Conservation (phyloP, 2,329 filamentous ascomycete genomes). For the Aspergillus neoniger region DNA sequence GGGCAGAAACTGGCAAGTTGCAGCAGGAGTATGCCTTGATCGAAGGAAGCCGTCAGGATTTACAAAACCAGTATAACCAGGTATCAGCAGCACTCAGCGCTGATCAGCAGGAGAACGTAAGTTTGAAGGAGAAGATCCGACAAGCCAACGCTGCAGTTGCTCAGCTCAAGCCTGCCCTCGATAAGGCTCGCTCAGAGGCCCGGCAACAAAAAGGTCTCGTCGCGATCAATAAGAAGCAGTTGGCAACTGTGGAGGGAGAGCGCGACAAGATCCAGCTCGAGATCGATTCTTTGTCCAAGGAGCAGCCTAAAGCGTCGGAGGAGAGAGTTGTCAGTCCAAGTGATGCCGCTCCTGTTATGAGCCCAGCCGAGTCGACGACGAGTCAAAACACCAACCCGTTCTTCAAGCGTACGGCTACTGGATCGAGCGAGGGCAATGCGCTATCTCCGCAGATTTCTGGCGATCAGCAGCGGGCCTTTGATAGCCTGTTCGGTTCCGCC, state of each 20-base stretch:
- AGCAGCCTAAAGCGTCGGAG: slow-evolving; percentile 60
- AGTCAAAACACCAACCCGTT: slow-evolving; percentile 89
- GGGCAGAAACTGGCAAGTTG: slow-evolving; percentile 79
- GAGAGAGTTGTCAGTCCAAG: slow-evolving; percentile 36
- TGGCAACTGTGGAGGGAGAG: slow-evolving; percentile 84
- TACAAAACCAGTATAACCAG: slow-evolving; percentile 80
- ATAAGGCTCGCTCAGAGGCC: slow-evolving; percentile 88
- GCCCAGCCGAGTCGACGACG: slow-evolving; percentile 63
- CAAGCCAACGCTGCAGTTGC: slow-evolving; percentile 78
- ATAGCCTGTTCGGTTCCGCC: slow-evolving; percentile 80
- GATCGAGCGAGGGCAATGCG: slow-evolving; percentile 48
- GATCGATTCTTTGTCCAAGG: slow-evolving; percentile 66
- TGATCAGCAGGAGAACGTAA: slow-evolving; percentile 85
- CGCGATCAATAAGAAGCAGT: slow-evolving; percentile 97
- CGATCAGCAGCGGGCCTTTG: slow-evolving; percentile 70
- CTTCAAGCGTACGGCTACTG: slow-evolving; percentile 67
- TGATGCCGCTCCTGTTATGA: slow-evolving; percentile 59
- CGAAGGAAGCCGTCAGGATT: slow-evolving; percentile 76
- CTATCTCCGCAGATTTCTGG: slow-evolving; percentile 47
- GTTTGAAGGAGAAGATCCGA: slow-evolving; percentile 83
- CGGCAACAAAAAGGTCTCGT: slow-evolving; percentile 95
- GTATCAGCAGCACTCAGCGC: slow-evolving; percentile 72
- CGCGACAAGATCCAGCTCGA: slow-evolving; percentile 84
- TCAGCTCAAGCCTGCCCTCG: slow-evolving; percentile 83
- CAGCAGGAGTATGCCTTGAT: slow-evolving; percentile 81